These are phyloP conservation scores for Paradendryphiella salina DNA, from an alignment of 2,329 filamentous ascomycete species.

Conservation along the genomic window DNA sequence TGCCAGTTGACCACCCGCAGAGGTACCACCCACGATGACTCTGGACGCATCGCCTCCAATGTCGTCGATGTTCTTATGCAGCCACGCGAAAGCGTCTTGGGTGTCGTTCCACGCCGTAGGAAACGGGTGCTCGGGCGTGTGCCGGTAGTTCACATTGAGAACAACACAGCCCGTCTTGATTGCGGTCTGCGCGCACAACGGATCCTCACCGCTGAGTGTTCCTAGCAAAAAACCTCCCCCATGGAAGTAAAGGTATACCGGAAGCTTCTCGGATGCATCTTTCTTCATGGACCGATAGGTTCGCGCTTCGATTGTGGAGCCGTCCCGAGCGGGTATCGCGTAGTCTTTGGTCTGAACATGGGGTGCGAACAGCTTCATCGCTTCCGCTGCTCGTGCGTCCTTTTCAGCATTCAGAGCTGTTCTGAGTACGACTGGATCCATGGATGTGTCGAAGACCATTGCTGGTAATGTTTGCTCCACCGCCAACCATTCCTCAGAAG, in stretches of 20 bases:
- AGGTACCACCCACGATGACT: slow-evolving; percentile 56
- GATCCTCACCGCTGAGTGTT: slow-evolving; percentile 58
- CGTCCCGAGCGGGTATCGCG: slow-evolving; percentile 52
- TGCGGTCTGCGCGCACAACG: slow-evolving; percentile 55
- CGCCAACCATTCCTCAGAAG: slow-evolving; percentile 41
- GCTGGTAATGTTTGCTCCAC: slow-evolving; percentile 35
- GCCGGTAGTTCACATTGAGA: slow-evolving; percentile 62
- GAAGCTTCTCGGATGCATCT: slow-evolving; percentile 46
- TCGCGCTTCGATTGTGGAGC: slow-evolving; percentile 50
- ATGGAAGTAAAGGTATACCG: slow-evolving; percentile 55
- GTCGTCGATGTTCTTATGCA: slow-evolving; percentile 50
- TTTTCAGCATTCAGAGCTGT: slow-evolving; percentile 29
- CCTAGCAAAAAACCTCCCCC: slow-evolving; percentile 63
- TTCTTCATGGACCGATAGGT: slow-evolving; percentile 51
- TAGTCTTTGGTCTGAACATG: slow-evolving; percentile 28
- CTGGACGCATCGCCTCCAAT: slow-evolving; percentile 49
- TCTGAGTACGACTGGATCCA: slow-evolving; percentile 20
- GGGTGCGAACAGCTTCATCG: slow-evolving; percentile 27
- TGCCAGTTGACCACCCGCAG: slow-evolving; percentile 57
- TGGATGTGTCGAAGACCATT: slow-evolving; percentile 24
- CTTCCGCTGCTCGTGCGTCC: slow-evolving; percentile 24
- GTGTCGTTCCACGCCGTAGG: slow-evolving; percentile 59
- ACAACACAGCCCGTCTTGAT: slow-evolving; percentile 51
- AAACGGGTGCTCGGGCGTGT: slow-evolving; percentile 59
- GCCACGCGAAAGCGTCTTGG: slow-evolving; percentile 60